Evolutionary conservation across 441 rosid genomes (phyloP).

Genomic region (Gossypium schwendimanii): DNA sequence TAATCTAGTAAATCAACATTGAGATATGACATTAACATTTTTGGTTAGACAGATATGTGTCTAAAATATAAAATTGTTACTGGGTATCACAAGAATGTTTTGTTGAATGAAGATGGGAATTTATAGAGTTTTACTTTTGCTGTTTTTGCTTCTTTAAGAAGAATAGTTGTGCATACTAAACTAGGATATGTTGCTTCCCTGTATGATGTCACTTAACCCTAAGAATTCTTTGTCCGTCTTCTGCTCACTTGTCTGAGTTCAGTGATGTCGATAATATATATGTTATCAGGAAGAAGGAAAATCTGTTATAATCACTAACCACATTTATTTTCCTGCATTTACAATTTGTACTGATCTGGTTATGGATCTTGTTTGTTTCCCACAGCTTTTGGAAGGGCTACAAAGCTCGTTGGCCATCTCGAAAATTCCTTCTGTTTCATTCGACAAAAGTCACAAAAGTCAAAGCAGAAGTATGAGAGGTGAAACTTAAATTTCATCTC

Average conservation of each 20-base stretch:
- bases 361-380: slow-evolving; percentile 4
- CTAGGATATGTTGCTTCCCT: background rate
- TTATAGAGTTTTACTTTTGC: background rate
- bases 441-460: slow-evolving; percentile 61
- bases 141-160: background rate
- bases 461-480: slow-evolving; percentile 56
- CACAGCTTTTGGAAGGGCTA: slow-evolving; percentile 87
- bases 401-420: slow-evolving; percentile 83
- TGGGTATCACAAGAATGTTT: background rate
- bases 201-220: background rate
- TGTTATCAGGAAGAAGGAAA: background rate
- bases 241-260: background rate
- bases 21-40: background rate
- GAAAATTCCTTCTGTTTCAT: slow-evolving; percentile 68
- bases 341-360: background rate
- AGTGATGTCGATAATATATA: background rate
- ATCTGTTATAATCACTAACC: background rate
- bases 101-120: background rate
- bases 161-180: background rate
- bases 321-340: background rate
- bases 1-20: background rate
- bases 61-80: background rate
- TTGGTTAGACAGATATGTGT: background rate
- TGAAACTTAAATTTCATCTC: slow-evolving; percentile 20
- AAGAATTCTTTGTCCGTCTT: background rate